Percentiles rank a stretch among this genome's conserved stretches.
These are phyloP conservation scores for Fusarium brevicatenulatum DNA, from an alignment of 2,329 filamentous ascomycete species.

Conservation along the genomic window DNA sequence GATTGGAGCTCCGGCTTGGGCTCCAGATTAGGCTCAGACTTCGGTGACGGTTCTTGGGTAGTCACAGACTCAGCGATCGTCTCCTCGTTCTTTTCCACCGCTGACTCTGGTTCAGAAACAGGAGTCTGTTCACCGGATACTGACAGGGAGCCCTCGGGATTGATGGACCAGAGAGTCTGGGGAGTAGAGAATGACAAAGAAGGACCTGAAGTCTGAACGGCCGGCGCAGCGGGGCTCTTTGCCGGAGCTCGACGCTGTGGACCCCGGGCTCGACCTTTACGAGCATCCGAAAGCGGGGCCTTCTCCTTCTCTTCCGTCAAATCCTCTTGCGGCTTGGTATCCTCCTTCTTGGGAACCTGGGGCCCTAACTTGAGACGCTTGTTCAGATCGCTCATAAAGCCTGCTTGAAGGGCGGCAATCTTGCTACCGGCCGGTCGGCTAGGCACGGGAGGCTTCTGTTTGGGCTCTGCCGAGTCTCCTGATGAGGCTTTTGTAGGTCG, in stretches of 20 bases:
- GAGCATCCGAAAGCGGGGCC: conserved; percentile 84
- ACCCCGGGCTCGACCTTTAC: conserved; percentile 89
- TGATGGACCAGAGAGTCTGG: conserved; percentile 63
- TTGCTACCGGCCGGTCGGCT: conserved; percentile 80
- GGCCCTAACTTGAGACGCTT: conserved; percentile 88
- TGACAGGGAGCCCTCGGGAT: conserved; percentile 57
- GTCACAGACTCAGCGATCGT: not conserved
- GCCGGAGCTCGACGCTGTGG: conserved; percentile 79
- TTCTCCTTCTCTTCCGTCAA: conserved; percentile 71
- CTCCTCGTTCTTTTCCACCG: conserved; percentile 11
- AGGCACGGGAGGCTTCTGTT: conserved; percentile 86
- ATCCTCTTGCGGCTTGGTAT: conserved; percentile 67
- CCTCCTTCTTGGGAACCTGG: conserved; percentile 80
- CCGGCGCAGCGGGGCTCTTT: conserved; percentile 56
- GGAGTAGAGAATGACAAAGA: conserved; percentile 59
- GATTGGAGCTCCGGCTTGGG: conserved; percentile 19
- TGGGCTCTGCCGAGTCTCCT: conserved; percentile 58
- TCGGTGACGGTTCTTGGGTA: conserved; percentile 7
- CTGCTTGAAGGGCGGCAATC: conserved; percentile 89
- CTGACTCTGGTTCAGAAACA: conserved; percentile 16
- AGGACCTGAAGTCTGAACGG: conserved; percentile 49
- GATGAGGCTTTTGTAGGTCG: conserved; percentile 66
- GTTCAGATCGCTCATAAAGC: conserved; percentile 93
- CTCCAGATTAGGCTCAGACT: conserved; percentile 15
- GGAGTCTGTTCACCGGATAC: conserved; percentile 35